phyloP scores from a whole-genome alignment of 2,329 filamentous ascomycete species.

The Xylaria sp. region DNA sequence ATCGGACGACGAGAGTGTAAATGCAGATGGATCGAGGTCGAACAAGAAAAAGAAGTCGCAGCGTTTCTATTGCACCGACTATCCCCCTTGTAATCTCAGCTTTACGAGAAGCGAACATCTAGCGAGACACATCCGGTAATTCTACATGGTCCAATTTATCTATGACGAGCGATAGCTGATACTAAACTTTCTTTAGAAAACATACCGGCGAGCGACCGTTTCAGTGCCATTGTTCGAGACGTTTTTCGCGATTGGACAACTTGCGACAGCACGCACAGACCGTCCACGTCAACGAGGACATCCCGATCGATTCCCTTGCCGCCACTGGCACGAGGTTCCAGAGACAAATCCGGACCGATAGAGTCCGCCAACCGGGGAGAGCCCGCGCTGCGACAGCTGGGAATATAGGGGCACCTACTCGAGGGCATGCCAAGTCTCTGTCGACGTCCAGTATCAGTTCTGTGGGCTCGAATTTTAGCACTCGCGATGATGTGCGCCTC shows the following conservation, averaged over 20 bases:
- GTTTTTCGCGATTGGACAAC: slow-evolving; percentile 94
- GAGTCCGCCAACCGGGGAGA: slow-evolving; percentile 74
- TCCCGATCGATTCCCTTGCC: slow-evolving; percentile 89
- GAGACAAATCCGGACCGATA: slow-evolving; percentile 85
- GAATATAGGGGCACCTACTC: slow-evolving; percentile 68
- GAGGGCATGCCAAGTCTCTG: slow-evolving; percentile 82
- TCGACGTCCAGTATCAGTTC: slow-evolving; percentile 86
- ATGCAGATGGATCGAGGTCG: slow-evolving; percentile 67
- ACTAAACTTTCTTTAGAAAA: slow-evolving; percentile 63
- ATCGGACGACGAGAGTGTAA: slow-evolving; percentile 68
- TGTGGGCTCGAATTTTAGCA: slow-evolving; percentile 66
- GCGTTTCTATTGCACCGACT: slow-evolving; percentile 94
- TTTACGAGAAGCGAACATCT: slow-evolving; percentile 97
- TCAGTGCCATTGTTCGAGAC: slow-evolving; percentile 89
- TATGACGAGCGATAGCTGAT: slow-evolving; percentile 10
- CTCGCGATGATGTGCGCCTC: slow-evolving; percentile 68
- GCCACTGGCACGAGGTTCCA: slow-evolving; percentile 92
- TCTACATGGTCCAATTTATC: slow-evolving; percentile 15
- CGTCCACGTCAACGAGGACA: slow-evolving; percentile 96
- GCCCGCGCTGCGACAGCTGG: slow-evolving; percentile 78
- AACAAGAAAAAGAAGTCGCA: slow-evolving; percentile 96
- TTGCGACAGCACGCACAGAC: slow-evolving; percentile 96
- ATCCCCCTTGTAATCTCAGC: slow-evolving; percentile 88
- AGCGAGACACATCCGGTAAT: slow-evolving; percentile 87
- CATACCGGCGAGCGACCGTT: slow-evolving; percentile 97